Base-by-base conservation (phyloP, 2,329 filamentous ascomycete genomes). In the Coniochaeta sp. region DNA sequence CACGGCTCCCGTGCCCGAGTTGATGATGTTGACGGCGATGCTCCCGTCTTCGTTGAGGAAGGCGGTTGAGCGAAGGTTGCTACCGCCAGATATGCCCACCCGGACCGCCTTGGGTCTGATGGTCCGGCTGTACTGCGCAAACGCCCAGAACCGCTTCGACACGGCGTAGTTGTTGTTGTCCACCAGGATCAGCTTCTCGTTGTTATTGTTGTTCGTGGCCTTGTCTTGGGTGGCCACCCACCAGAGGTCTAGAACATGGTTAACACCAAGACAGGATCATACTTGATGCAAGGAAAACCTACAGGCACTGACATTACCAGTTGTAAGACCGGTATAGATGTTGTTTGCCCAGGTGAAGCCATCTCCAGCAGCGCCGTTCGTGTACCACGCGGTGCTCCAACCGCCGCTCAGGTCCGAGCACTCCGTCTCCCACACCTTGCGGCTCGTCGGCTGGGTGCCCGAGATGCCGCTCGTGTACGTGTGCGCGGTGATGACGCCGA, bases 301-400 rank as follows among this genome's bases (percentile, higher is more conserved):
- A 65, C 83, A 84, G 0, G 75, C 82, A 7, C 75, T 79, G 5
- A 80, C 71, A 64, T 80, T 78, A 24, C 73, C 74, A 64, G 76
- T 76, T 6, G 79, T 73, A 14, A 85, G 70, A n/a, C 75, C 79
- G 36, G 73, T 74, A 68, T 79, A 78, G 54, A 85, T 77, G 63
- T 80, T 79, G 64, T 79, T 79, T 1, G 82, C 82, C 81, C 81
- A 84, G 1, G 79, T 82, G 63, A 81, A 72, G 8, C 81, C 82
- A 62, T 85, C 82, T 40, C 77, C 77, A 0, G 72, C 68, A 9
- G 74, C 77, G 54, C 81, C 79, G 62, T 66, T 72, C 0, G 64
- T 61, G 65, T 80, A 82, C 78, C 79, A 84, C 1, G 73, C 70
- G 3, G 78, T 75, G 4, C 69, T 73, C 70, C 74, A 79, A 3